Base-by-base conservation (phyloP, 305 asterid genomes). In the Rubia tinctorum region DNA sequence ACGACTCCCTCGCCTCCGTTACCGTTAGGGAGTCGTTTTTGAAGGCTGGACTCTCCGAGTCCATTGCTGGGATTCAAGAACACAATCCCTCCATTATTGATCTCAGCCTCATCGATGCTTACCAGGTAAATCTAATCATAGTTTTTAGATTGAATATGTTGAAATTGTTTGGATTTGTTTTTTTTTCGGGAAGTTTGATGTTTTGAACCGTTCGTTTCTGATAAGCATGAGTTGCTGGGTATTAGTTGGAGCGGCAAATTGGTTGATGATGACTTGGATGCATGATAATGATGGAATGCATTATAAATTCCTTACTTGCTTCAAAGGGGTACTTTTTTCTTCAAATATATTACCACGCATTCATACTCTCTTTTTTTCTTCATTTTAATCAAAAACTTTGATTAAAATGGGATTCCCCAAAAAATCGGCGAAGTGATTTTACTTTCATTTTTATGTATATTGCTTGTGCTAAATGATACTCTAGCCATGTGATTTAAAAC, bases 61-160 rank as follows among this genome's bases (percentile, higher is more conserved):
- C 99, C 74, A 69, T 89, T 18, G 75, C 90, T 6, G 98, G 95
- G 20, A 68, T 95, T 60, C 89, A 86, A 79, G 80, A 74, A 0
- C 82, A 89, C 45, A 95, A 95, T 72, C 99, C 99, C 0, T 79
- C 87, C 71, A 85, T 95, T 58, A 43, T 92, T 80, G 92, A 92
- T 82, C 96, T 92, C 69, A 71, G 91, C 53, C 96, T 95, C 86
- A 78, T 90, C 79, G 23, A 85, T 51, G 94, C 97, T 82, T 95
- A 81, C 86, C 83, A 89, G 99, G 99, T 95, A 14, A 30, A 30
- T 30, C 34, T 1, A 30, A 30, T 30, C 34, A 30, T 30, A 30
- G 2, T 30, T 30, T 61, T 61, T 0, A 5, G 9, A 17, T 17
- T 53, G 0, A 53, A 53, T 17, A 53, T 5, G 18, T 53, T 10